Evolutionary conservation across 192 early-diverging fungal species (phyloP), one percentile per base, ranked within the genome.

Genomic region (Coemansia sp.): DNA sequence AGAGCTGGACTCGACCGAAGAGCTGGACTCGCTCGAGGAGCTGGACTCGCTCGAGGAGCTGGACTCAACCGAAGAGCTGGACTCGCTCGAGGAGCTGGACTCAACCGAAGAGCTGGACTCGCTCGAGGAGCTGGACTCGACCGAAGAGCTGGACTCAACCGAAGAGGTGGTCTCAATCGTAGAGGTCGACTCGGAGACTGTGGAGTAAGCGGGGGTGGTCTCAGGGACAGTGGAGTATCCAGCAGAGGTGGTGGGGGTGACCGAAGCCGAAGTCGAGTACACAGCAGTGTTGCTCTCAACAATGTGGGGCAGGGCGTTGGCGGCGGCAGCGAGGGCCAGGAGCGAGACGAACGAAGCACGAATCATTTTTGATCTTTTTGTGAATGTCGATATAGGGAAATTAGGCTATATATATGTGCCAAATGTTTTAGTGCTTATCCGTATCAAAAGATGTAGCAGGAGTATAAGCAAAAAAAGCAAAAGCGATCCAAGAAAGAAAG

Each of bases 271-370:
- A 11, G 61, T 62, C 38, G 61, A 62, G 38, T 62, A 62, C 36
- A 62, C 61, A 3, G 34, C n/a, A 24, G 79, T 81, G 79, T 81
- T 81, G 62, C 53, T 68, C 73, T 81, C 79, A 27, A 62, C 70
- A 8, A 55, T 53, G 70, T 81, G 47, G 47, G 79, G 79, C 74
- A 76, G 70, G 29, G 80, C 80, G 34, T 53, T 69, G 50, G 62
- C 74, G 20, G 72, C 75, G 24, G 80, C 80, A n/a, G 72, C 74
- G 67, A 82, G 75, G 33, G 80, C 80, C 27, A 82, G 55, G 13
- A 77, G 24, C 36, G 80, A 82, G 44, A 82, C 71, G 71, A 78
- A 65, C 49, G 80, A 77, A 38, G 80, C 65, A 64, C 76, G 76
- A 50, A 79, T 72, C 76, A 79, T 79, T 63, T 70, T 76, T 58